Evolutionary conservation across 2,329 filamentous ascomycete species (phyloP), one percentile per base, ranked within the genome.

Genomic region (Colletotrichum acutatum): DNA sequence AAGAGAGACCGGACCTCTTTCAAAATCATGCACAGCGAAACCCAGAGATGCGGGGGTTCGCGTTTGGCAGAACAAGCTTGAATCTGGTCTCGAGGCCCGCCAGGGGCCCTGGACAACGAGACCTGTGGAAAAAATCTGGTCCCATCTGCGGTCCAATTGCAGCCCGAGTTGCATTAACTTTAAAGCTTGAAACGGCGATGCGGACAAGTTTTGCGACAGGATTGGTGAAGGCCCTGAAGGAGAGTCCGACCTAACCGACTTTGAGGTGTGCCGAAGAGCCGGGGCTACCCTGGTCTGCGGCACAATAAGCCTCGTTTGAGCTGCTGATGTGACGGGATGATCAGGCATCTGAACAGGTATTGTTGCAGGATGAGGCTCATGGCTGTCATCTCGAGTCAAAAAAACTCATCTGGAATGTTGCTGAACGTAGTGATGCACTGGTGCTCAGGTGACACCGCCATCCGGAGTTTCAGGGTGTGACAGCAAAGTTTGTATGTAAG

Each of bases 381-480:
- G 60, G 67, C 67, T 73, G 71, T 71, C 71, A 73, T 73, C 67
- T 61, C 56, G 66, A 65, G 66, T 73, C 66, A 57, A 56, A 57
- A 56, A 61, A 57, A 61, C 3, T 66, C 66, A 59, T 71, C 66
- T 60, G 37, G 24, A 57, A 46, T 52, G 28, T 49, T 30, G 59
- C 56, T 46, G 32, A 49, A 19, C 60, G 19, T 24, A 32, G 32
- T 22, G 49, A 30, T 28, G 66, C 46, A 32, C 26, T 26, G 49
- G 30, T 28, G 66, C 46, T 70, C 56, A 69, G 34, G 56, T 61
- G 66, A 60, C 61, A 49, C 71, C 56, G 71, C 66, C 66, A 61
- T 73, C 66, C 66, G 56, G 60, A 66, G 71, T 73, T 73, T 73
- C 71, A 73, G 66, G 56, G 37, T 71, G 56, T 71, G 66, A 65